Base-by-base conservation (phyloP, 2,329 filamentous ascomycete species). In the Orbilia quercus region DNA sequence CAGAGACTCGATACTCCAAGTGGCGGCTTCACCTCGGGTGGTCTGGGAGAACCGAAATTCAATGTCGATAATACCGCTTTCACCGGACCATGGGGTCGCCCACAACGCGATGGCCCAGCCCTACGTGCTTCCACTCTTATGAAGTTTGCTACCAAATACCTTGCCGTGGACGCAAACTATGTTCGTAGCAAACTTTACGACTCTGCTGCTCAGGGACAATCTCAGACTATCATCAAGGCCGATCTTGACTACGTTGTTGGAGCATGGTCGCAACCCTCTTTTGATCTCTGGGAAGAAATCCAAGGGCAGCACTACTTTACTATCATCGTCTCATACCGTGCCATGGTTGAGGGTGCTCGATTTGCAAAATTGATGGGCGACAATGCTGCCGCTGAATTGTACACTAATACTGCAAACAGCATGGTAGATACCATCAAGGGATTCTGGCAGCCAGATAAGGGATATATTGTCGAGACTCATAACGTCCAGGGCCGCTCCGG, bases 251-350 rank as follows among this genome's bases (percentile, higher is more conserved):
- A 83, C 64, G 79, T 82, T 2, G 79, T 80, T 14, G 80, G 81
- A 40, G 79, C 77, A 75, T 83, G 82, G 82, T 80, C 80, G 25
- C 76, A 80, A 25, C 78, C 77, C 4, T 79, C 81, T 4, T 83
- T 83, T 59, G 82, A 83, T 69, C 77, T 83, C 1, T 83, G 82
- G 82, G 82, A 83, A 60, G 82, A 83, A 75, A 79, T 82, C n/a
- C 77, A 80, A 36, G 82, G 82, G 2, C 75, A 81, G 20, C 92
- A 90, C 0, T 95, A 93, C 83, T 96, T 94, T 81, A 95, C 91
- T 0, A 82, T 88, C 31, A 86, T 87, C 1, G 85, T 85, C 42
- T 87, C 90, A 72, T 88, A 94, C 79, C 87, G 91, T 76, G 84
- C 88, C 77, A 78, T 84, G 74, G 80, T 84, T 0, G 78, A 81